These are phyloP conservation scores for Vanilla planifolia DNA, from an alignment of 106 monocot species.

Conservation along the genomic window DNA sequence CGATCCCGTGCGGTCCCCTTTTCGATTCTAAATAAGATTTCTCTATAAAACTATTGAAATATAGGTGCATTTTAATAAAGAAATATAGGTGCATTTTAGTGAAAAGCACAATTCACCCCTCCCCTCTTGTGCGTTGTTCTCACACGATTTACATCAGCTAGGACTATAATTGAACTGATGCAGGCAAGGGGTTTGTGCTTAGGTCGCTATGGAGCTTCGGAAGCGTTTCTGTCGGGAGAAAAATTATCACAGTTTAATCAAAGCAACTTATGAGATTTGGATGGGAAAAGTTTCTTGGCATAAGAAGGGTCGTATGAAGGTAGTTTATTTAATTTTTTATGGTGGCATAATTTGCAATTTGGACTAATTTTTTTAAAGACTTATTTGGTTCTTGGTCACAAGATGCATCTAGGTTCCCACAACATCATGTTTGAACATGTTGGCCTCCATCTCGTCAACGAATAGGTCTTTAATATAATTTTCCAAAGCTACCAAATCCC, in stretches of 20 bases:
- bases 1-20: too few relatives aligned
- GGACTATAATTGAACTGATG: conserved; percentile 9
- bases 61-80: too few relatives aligned
- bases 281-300: conserved; percentile 23
- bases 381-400: too few relatives aligned
- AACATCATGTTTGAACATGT: too few relatives aligned
- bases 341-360: background rate
- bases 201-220: conserved; percentile 55
- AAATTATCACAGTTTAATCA: conserved; percentile 20
- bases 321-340: background rate
- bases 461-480: too few relatives aligned
- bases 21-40: too few relatives aligned
- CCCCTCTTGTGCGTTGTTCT: conserved; percentile 19
- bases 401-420: too few relatives aligned
- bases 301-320: conserved; percentile 20
- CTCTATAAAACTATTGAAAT: too few relatives aligned
- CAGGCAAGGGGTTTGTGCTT: conserved; percentile 2
- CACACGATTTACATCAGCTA: conserved; percentile 1
- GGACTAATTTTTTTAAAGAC: background rate
- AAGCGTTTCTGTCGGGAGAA: conserved; percentile 20
- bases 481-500: too few relatives aligned
- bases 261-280: conserved; percentile 40
- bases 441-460: too few relatives aligned
- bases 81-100: too few relatives aligned
- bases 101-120: too few relatives aligned